Percentiles rank a stretch among this genome's conserved stretches.
phyloP scores from a whole-genome alignment of 306 rosid species.

The Inga laurina region DNA sequence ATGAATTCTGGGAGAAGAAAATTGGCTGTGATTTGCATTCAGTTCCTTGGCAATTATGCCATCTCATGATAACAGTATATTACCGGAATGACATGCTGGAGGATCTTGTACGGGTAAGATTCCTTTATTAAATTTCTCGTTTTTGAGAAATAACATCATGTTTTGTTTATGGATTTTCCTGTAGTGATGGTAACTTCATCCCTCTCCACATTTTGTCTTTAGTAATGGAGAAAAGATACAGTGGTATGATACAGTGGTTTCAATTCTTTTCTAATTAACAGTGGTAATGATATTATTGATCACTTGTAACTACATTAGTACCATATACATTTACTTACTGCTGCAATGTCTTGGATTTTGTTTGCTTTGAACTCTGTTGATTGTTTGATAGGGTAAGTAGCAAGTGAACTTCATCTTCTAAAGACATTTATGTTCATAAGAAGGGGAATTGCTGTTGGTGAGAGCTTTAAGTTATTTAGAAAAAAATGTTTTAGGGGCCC shows the following conservation, averaged over 20 bases:
- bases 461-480: not conserved
- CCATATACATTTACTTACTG: conserved; percentile 20
- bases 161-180: conserved; percentile 3
- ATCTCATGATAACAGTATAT: conserved; percentile 76
- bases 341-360: conserved; percentile 1
- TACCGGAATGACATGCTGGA: conserved; percentile 75
- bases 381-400: conserved; percentile 14
- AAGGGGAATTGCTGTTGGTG: conserved; percentile 7
- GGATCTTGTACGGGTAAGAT: conserved; percentile 62
- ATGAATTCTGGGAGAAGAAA: conserved; percentile 79
- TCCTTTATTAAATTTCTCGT: conserved; percentile 10
- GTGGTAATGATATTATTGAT: not conserved
- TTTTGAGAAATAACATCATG: not conserved
- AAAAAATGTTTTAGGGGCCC: not conserved
- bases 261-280: not conserved
- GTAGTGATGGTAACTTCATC: not conserved
- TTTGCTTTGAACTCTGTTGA: conserved; percentile 4
- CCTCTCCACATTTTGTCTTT: not conserved
- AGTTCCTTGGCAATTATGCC: conserved; percentile 93
- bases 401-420: conserved; percentile 20
- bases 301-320: not conserved
- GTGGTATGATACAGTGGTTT: not conserved
- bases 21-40: conserved; percentile 82
- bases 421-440: conserved; percentile 9
- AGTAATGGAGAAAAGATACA: not conserved